phyloP scores from a whole-genome alignment of 805 yeast genomes.

The Yarrowia deformans region DNA sequence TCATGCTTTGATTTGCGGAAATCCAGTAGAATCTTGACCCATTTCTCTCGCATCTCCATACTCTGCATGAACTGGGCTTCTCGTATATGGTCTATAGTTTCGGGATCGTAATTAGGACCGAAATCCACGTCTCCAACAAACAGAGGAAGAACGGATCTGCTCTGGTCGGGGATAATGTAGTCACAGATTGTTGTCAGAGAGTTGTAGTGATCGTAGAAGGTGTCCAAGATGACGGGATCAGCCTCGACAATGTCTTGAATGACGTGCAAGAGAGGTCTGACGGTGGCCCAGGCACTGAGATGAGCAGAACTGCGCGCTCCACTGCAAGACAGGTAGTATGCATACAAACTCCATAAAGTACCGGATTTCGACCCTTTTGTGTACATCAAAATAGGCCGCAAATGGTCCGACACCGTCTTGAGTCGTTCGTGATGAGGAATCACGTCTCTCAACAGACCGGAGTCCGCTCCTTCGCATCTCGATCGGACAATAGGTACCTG shows the following conservation, averaged over 20 bases:
- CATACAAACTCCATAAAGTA: conserved; percentile 1
- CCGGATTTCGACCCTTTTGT: not conserved
- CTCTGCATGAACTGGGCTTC: not conserved
- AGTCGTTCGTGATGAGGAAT: not conserved
- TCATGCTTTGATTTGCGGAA: not conserved
- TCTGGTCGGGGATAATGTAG: not conserved
- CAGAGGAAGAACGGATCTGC: not conserved
- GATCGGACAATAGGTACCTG: not conserved
- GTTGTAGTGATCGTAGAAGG: not conserved
- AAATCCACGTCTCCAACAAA: not conserved
- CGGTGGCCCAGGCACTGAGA: conserved; percentile 12
- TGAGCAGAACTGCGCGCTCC: not conserved
- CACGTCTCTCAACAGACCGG: not conserved
- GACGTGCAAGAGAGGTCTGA: not conserved
- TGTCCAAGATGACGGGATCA: not conserved
- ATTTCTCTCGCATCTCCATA: conserved; percentile 7
- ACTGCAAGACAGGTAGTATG: conserved; percentile 9
- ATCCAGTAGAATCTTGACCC: not conserved
- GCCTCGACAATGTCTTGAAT: conserved; percentile 4
- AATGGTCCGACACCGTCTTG: not conserved
- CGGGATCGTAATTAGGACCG: not conserved
- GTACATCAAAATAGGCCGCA: not conserved
- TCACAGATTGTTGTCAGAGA: not conserved
- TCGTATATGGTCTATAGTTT: not conserved
- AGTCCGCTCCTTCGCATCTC: not conserved